Base-by-base conservation (phyloP, 805 yeast species). In the Zygosaccharomyces bisporus region DNA sequence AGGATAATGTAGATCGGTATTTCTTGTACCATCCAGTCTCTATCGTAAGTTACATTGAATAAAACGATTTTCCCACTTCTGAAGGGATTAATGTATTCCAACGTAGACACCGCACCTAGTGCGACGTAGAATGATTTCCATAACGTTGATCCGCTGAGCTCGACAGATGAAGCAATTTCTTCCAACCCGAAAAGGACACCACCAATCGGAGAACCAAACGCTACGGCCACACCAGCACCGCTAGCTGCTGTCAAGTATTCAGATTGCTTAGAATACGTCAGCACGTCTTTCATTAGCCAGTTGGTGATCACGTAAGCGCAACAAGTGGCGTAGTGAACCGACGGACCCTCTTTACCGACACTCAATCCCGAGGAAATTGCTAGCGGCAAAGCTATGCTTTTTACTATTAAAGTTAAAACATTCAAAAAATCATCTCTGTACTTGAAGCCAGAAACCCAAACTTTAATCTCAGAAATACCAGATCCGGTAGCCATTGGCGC, bases 181-280 rank as follows among this genome's bases (percentile, higher is more conserved):
- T 93, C 99, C 47, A 93, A 76, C 9, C 95, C 81, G 63, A 95
- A 93, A 31, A 93, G 66, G 1, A 93, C 98, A 12, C 99, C 99
- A 19, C 95, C 95, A 70, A 91, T 88, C 0, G 99, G 99, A 9
- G 90, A 79, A 0, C 96, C 98, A 70, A 93, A 93, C 0, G 98
- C 99, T 6, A 93, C 98, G 0, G 98, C 98, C 6, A 93, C 98
- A 42, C 99, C 99, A 1, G 99, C 96, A 3, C 96, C 98, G 7
- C 96, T 77, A 3, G 96, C 83, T 0, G 99, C 96, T 0, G 91
- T 81, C 42, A 93, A 67, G 42, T 61, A 61, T 41, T 63, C 68
- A n/a, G 65, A 56, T 46, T 61, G 64, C 23, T 57, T 55, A 1
- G 63, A 55, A 40, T 57, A 65, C 2, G 64, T 60, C 33, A 63